A percentile compares a stretch with the other conserved stretches of the same genome.
Evolutionary conservation across 805 yeast genomes (phyloP).

Genomic region (Lipomyces spencermartinsiae): DNA sequence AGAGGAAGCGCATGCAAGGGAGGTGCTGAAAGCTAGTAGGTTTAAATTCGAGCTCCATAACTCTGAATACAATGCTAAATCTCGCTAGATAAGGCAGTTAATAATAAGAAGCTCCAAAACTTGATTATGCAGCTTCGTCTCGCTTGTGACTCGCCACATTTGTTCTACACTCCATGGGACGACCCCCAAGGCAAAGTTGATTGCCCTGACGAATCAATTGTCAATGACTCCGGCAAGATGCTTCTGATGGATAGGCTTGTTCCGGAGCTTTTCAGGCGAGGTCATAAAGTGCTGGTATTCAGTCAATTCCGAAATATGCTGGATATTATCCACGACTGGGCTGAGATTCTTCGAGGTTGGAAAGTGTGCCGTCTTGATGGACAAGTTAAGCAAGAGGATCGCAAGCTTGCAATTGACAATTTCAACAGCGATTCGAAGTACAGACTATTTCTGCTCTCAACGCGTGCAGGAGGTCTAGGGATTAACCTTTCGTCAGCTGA

Average conservation of each 20-base stretch:
- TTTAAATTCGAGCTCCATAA: neutral
- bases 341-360: constrained; percentile 54
- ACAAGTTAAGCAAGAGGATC: constrained; percentile 63
- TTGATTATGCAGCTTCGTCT: constrained; percentile 83
- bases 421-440: constrained; percentile 51
- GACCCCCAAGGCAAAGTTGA: constrained; percentile 47
- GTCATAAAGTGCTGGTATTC: constrained; percentile 80
- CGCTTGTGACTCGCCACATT: constrained; percentile 83
- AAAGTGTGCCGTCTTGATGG: constrained; percentile 77
- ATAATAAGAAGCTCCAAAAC: constrained; percentile 64
- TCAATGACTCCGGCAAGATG: constrained; percentile 74
- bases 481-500: constrained; percentile 86
- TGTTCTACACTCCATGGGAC: constrained; percentile 79
- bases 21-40: constrained; percentile 32
- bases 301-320: constrained; percentile 85
- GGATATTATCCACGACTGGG: constrained; percentile 82
- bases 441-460: constrained; percentile 75
- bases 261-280: constrained; percentile 53
- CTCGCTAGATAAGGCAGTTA: constrained; percentile 47
- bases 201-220: constrained; percentile 51
- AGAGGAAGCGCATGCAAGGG: constrained; percentile 18
- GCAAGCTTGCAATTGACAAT: constrained; percentile 65
- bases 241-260: constrained; percentile 70
- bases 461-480: constrained; percentile 95
- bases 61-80: neutral